A percentile compares a stretch with the other conserved stretches of the same genome.
phyloP scores from a whole-genome alignment of 2,329 filamentous ascomycete genomes.

The Helminthosporium solani region DNA sequence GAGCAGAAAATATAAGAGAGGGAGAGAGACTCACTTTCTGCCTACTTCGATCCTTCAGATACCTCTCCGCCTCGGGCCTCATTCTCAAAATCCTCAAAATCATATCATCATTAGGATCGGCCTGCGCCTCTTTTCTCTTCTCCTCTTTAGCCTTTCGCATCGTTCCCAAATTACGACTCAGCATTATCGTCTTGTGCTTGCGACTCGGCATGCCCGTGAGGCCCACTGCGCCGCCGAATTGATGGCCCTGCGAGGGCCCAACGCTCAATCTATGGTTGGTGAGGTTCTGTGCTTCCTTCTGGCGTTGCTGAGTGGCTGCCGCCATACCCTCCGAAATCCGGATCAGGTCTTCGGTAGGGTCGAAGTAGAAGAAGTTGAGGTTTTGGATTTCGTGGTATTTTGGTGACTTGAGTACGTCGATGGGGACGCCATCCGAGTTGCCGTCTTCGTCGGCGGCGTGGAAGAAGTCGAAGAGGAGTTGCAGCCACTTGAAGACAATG shows the following conservation, averaged over 20 bases:
- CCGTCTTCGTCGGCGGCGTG: conserved; percentile 85
- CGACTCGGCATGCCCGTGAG: conserved; percentile 62
- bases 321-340: conserved; percentile 97
- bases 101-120: conserved; percentile 97
- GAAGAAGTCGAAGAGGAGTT: conserved; percentile 91
- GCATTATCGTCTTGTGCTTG: conserved; percentile 70
- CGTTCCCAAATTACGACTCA: conserved; percentile 88
- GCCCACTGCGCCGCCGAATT: conserved; percentile 53
- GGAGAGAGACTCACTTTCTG: conserved; percentile 61
- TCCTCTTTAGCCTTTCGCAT: conserved; percentile 97
- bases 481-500: conserved; percentile 91
- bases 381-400: conserved; percentile 98
- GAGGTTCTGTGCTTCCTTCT: conserved; percentile 64
- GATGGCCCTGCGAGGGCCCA: conserved; percentile 58
- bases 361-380: conserved; percentile 98
- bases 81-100: conserved; percentile 92
- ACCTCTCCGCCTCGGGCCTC: conserved; percentile 83
- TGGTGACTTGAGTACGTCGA: conserved; percentile 89
- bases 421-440: conserved; percentile 82
- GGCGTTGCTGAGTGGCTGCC: conserved; percentile 75
- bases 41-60: conserved; percentile 84
- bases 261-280: conserved; percentile 69
- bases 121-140: conserved; percentile 91
- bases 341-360: conserved; percentile 85
- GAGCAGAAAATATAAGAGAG: background rate